Evolutionary conservation across 164 flowering plant species (phyloP).

Genomic region (Nymphaea thermarum): DNA sequence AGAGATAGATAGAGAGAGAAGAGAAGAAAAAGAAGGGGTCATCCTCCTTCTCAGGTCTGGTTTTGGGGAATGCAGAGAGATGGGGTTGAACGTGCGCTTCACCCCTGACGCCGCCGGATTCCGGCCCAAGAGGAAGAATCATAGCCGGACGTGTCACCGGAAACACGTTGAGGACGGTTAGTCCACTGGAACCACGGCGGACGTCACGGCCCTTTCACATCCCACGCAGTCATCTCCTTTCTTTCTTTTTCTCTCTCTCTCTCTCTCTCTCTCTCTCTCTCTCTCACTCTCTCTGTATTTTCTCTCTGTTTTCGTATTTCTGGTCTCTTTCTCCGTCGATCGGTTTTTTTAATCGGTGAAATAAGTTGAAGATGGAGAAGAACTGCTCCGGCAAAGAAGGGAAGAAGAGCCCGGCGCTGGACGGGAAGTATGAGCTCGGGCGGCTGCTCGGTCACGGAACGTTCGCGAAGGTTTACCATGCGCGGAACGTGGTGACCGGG

Average conservation of each 20-base stretch:
- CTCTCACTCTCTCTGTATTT: neutral
- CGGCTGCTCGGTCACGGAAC: constrained; percentile 25
- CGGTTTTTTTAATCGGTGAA: neutral
- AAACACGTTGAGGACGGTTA: constrained; percentile 71
- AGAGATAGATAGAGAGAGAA: neutral
- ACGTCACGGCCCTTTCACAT: too few relatives aligned
- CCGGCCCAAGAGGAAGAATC: constrained; percentile 11
- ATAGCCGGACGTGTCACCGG: constrained; percentile 50
- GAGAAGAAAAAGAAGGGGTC: neutral
- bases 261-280: neutral
- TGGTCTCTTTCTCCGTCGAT: neutral
- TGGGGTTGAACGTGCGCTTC: constrained; percentile 18
- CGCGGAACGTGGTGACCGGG: constrained; percentile 26
- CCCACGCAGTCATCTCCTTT: too few relatives aligned
- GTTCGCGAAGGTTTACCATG: constrained; percentile 44
- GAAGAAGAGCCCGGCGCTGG: constrained; percentile 7
- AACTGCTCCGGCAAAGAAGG: neutral
- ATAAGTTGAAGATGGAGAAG: neutral
- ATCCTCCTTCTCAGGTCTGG: neutral
- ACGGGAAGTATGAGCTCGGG: constrained; percentile 25
- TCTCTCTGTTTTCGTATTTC: neutral
- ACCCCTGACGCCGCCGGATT: constrained; percentile 16
- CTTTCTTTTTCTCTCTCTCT: neutral
- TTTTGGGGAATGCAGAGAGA: constrained; percentile 57
- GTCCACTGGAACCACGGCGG: neutral